Percentiles rank a stretch among this genome's conserved stretches.
phyloP scores from a whole-genome alignment of 768 basidiomycete genomes.

The Lanmaoa pseudosensibilis region DNA sequence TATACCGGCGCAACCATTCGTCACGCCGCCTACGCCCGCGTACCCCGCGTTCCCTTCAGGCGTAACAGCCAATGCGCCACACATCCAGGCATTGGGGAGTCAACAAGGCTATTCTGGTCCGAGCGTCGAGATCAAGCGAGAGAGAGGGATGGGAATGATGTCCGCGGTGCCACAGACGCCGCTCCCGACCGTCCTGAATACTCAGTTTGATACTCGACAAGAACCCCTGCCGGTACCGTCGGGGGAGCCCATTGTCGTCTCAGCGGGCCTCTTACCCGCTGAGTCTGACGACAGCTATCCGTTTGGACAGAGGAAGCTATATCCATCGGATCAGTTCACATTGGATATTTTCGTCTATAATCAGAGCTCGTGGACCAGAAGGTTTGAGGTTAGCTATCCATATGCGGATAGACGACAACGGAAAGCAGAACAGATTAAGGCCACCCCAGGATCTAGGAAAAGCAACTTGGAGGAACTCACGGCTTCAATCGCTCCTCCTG shows the following conservation, averaged over 20 bases:
- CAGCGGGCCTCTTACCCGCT: slow-evolving; percentile 52
- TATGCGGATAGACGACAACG: slow-evolving; percentile 47
- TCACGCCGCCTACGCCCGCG: slow-evolving; percentile 60
- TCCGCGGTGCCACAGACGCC: slow-evolving; percentile 50
- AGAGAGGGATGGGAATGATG: slow-evolving; percentile 43
- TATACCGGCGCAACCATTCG: slow-evolving; percentile 17
- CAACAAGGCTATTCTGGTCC: slow-evolving; percentile 52
- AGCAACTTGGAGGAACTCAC: slow-evolving; percentile 27
- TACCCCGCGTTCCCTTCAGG: slow-evolving; percentile 64
- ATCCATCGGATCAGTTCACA: slow-evolving; percentile 72
- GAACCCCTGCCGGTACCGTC: slow-evolving; percentile 12
- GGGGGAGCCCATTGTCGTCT: slow-evolving; percentile 67
- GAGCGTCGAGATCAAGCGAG: slow-evolving; percentile 67
- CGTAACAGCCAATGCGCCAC: slow-evolving; percentile 50
- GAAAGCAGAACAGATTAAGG: slow-evolving; percentile 34
- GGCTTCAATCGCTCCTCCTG: slow-evolving; percentile 42
- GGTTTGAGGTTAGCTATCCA: slow-evolving; percentile 76
- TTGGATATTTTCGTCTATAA: slow-evolving; percentile 89
- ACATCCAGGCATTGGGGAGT: slow-evolving; percentile 52
- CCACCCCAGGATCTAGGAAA: slow-evolving; percentile 15
- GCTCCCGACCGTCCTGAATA: slow-evolving; percentile 49
- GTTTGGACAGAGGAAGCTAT: slow-evolving; percentile 49
- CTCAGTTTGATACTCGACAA: slow-evolving; percentile 35
- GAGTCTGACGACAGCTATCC: slow-evolving; percentile 14
- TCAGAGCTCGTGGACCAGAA: slow-evolving; percentile 68